Evolutionary conservation across 495 filamentous ascomycete species (phyloP).

Genomic region (Lepidopterella palustris): DNA sequence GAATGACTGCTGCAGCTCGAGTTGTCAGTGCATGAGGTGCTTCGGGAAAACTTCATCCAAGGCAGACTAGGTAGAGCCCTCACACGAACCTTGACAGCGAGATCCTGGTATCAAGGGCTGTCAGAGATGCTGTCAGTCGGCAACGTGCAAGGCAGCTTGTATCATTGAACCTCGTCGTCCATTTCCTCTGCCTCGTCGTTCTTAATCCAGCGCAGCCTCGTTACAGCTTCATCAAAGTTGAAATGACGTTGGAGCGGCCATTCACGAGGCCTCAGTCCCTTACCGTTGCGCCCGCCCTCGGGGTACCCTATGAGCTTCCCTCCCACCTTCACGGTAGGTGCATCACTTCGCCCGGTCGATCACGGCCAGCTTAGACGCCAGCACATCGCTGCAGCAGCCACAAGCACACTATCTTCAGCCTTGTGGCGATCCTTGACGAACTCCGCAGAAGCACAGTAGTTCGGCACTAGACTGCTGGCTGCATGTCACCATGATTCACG

Average conservation of each 20-base stretch:
- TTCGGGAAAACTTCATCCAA: slow-evolving; percentile 9
- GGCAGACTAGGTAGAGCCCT: background rate
- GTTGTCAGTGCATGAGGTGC: slow-evolving; percentile 29
- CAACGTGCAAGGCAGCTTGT: background rate
- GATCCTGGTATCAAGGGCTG: background rate
- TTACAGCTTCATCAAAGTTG: slow-evolving; percentile 9
- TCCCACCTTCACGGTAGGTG: slow-evolving; percentile 19
- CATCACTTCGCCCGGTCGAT: slow-evolving; percentile 9
- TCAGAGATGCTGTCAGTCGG: background rate
- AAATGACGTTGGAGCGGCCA: slow-evolving; percentile 20
- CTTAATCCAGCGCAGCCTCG: slow-evolving; percentile 10
- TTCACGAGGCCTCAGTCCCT: slow-evolving; percentile 9
- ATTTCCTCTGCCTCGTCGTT: background rate
- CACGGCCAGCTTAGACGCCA: slow-evolving; percentile 23
- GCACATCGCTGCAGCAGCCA: slow-evolving; percentile 30
- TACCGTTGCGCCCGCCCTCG: background rate
- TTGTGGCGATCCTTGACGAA: slow-evolving; percentile 8
- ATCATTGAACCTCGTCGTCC: background rate
- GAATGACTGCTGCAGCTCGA: slow-evolving; percentile 1
- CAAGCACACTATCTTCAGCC: slow-evolving; percentile 27
- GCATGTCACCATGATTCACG: background rate
- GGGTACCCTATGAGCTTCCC: slow-evolving; percentile 30
- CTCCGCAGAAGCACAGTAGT: background rate
- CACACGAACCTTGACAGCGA: background rate
- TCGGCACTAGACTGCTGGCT: background rate